A percentile compares a stretch with the other conserved stretches of the same genome.
phyloP scores from a whole-genome alignment of 164 flowering plant species.

The Taxillus chinensis region DNA sequence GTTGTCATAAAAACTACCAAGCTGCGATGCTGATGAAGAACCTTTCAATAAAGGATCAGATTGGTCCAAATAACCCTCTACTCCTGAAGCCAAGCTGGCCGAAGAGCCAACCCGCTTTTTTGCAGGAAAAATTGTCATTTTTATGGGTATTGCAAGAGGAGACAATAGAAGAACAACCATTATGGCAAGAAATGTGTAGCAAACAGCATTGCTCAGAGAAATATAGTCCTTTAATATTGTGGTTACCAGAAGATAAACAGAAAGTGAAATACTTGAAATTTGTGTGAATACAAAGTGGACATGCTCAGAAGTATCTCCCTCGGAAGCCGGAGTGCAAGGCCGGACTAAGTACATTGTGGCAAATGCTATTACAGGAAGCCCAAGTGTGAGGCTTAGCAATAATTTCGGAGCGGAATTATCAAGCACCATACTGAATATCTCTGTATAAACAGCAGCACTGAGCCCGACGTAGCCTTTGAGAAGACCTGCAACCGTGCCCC shows the following conservation, averaged over 20 bases:
- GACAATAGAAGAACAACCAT: conserved; percentile 71
- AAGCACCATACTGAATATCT: conserved; percentile 48
- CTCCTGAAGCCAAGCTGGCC: conserved; percentile 16
- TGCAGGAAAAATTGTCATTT: conserved; percentile 63
- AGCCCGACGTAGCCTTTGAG: conserved; percentile 81
- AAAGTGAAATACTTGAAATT: conserved; percentile 52
- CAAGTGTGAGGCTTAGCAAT: conserved; percentile 57
- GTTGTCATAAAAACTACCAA: conserved; percentile 40
- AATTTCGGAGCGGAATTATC: conserved; percentile 50
- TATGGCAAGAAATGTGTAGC: conserved; percentile 34
- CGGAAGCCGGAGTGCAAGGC: conserved; percentile 71
- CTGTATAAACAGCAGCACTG: conserved; percentile 81
- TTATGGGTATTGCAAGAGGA: conserved; percentile 77
- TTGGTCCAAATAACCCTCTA: conserved; percentile 20
- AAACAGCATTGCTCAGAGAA: conserved; percentile 27
- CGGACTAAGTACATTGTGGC: conserved; percentile 61
- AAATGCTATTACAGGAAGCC: conserved; percentile 64
- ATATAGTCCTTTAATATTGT: conserved; percentile 36
- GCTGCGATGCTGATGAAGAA: conserved; percentile 40
- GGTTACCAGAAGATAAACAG: conserved; percentile 62
- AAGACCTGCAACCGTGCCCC: conserved; percentile 85
- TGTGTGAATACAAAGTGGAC: conserved; percentile 66
- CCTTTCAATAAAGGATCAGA: conserved; percentile 42
- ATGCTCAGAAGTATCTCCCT: conserved; percentile 41
- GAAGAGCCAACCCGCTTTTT: conserved; percentile 25